Evolutionary conservation across 768 basidiomycete genomes (phyloP), one percentile per base, ranked within the genome.

Genomic region (Tylopilus plumbeoviolaceoides): DNA sequence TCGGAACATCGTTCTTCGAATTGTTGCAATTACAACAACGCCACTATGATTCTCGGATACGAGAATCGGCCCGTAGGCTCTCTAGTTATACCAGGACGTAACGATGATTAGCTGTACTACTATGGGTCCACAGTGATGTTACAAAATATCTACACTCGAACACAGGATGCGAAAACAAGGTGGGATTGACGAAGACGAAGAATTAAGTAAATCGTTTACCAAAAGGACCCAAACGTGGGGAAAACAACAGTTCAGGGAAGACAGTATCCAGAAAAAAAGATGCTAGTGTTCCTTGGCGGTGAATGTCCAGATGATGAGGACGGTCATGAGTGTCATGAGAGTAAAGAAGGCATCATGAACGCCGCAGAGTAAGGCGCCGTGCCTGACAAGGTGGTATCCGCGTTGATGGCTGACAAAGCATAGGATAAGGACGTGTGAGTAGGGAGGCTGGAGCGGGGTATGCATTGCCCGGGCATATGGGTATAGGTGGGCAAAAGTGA

Each of bases 1-100:
- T 95, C 64, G 89, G 84, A 44, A 85, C 91, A 30, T 88, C 82
- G 42, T 86, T 92, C 61, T 98, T 85, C 80, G 97, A 99, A 73
- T 70, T 95, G 51, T 72, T 85, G 56, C 69, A 86, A 54, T 77
- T 90, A 46, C 73, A 75, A 57, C 68, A 71, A 59, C 73, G 72
- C 30, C 84, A 91, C 67, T 80, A 76, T 65, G 89, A 95, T 70
- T 70, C 77, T 61, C 71, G 73, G 48, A 86, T 97, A 8, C 75
- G 89, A 56, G 75, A 75, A 44, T 85, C 80, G 59, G 92, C 91
- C 47, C 70, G 61, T 47, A 79, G 75, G 60, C 70, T 91, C 56
- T 70, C 81, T 53, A 73, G 71, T 50, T 78, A 72, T 57, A 66
- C 68, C 50, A 72, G 72, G 47, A 65, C 67, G 30, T 77, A 67